Evolutionary conservation across 306 rosid genomes (phyloP).

Genomic region (Vigna radiata): DNA sequence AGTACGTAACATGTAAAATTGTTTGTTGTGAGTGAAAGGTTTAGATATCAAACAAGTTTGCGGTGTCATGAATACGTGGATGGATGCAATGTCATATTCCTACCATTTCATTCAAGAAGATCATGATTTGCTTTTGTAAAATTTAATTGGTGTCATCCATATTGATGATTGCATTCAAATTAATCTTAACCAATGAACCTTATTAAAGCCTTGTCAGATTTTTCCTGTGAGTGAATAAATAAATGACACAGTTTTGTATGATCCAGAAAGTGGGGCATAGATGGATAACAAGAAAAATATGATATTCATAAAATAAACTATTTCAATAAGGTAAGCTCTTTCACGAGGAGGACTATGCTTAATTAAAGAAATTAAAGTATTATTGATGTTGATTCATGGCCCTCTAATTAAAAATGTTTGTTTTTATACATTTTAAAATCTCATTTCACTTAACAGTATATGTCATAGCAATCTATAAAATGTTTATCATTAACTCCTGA

Average conservation of each 20-base stretch:
- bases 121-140: constrained; percentile 27
- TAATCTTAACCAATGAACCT: constrained; percentile 10
- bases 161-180: constrained; percentile 9
- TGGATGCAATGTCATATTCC: constrained; percentile 29
- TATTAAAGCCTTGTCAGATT: constrained; percentile 39
- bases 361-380: no score
- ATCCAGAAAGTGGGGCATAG: constrained; percentile 11
- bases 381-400: no score
- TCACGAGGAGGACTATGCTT: no score
- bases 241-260: constrained; percentile 6
- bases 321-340: background rate
- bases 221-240: constrained; percentile 34
- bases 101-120: constrained; percentile 30
- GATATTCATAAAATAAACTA: background rate
- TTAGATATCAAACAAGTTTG: constrained; percentile 21
- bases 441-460: no score
- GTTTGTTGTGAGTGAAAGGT: constrained; percentile 26
- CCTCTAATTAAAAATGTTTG: no score
- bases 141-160: constrained; percentile 4
- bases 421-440: no score
- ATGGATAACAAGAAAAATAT: background rate
- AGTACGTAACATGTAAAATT: constrained; percentile 21
- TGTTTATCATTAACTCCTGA: no score
- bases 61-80: background rate
- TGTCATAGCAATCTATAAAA: no score